Evolutionary conservation across 768 basidiomycete species (phyloP), one percentile per base, ranked within the genome.

Genomic region (Tulasnella sp.): DNA sequence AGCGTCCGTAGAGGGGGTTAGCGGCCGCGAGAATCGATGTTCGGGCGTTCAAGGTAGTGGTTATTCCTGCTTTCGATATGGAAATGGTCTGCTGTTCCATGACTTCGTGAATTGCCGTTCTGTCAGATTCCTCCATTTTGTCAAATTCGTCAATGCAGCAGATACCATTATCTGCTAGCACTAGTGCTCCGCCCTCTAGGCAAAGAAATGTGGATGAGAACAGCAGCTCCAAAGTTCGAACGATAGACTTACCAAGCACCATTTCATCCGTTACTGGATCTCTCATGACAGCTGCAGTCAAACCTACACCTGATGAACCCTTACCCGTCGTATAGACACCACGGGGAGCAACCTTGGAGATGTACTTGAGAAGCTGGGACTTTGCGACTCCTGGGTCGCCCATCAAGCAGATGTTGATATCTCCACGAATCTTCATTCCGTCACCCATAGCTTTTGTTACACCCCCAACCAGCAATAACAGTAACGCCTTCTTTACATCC

Each of bases 11-110:
- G 0, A 98, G 70, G 31, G 95, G 95, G 66, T 99, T 99, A 52
- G 95, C 95, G 9, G 95, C 95, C 3, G 95, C 95, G 12, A 99
- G 78, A 61, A 99, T 88, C 6, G 95, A 98, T 1, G 93, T 93
- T 45, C 95, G 81, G 22, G 95, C 95, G 61, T 98, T 98, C 41
- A 99, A 73, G 1, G 95, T 98, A 6, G 95, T 99, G 7, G 93
- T 92, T 62, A 99, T 99, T 20, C 95, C 95, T 4, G 95, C 95
- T 67, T 98, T 99, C 37, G 95, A 95, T 56, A 99, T 99, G 2
- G 93, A 98, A 51, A 99, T 96, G 0, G 95, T 99, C 68, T 99
- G 95, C 65, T 98, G 95, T 67, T 98, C 93, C 95, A 99, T 99
- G 54, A 99, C 95, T 74, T 99, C 95, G 69, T 99, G 95, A 56